These are phyloP conservation scores for Curvularia hawaiiensis DNA, from an alignment of 2,329 filamentous ascomycete genomes.

Conservation along the genomic window DNA sequence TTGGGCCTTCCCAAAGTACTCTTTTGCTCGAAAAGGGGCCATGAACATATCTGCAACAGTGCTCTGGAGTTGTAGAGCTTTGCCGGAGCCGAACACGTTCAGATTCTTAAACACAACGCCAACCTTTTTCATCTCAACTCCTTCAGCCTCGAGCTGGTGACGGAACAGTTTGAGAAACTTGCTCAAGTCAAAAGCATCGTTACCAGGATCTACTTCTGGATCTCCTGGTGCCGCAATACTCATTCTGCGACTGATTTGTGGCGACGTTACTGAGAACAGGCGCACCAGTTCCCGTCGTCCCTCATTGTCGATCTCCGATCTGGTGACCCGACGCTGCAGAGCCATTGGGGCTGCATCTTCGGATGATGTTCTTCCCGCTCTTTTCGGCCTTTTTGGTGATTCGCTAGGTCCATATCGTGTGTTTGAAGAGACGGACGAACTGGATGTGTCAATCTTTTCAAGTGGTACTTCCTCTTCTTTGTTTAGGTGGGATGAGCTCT, in stretches of 20 bases:
- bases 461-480: conserved; percentile 19
- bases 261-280: conserved; percentile 33
- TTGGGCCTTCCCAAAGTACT: conserved; percentile 54
- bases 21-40: conserved; percentile 62
- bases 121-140: conserved; percentile 58
- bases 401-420: conserved; percentile 23
- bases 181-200: conserved; percentile 58
- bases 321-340: conserved; percentile 24
- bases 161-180: conserved; percentile 59
- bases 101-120: conserved; percentile 70
- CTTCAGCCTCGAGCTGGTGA: conserved; percentile 60
- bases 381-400: conserved; percentile 10
- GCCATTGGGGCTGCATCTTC: conserved; percentile 8
- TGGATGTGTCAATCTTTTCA: conserved; percentile 17
- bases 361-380: conserved; percentile 9
- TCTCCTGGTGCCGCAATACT: conserved; percentile 47
- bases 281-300: conserved; percentile 35
- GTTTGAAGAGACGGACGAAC: conserved; percentile 28
- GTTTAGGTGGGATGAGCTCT: not conserved
- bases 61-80: conserved; percentile 70
- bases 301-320: conserved; percentile 31
- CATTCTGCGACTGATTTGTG: conserved; percentile 24
- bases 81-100: conserved; percentile 69
- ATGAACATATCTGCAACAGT: conserved; percentile 66
- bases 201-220: conserved; percentile 58